Evolutionary conservation across 1,139 yeast species (phyloP), one percentile per base, ranked within the genome.

Genomic region (Blastobotrys buckinghamii): DNA sequence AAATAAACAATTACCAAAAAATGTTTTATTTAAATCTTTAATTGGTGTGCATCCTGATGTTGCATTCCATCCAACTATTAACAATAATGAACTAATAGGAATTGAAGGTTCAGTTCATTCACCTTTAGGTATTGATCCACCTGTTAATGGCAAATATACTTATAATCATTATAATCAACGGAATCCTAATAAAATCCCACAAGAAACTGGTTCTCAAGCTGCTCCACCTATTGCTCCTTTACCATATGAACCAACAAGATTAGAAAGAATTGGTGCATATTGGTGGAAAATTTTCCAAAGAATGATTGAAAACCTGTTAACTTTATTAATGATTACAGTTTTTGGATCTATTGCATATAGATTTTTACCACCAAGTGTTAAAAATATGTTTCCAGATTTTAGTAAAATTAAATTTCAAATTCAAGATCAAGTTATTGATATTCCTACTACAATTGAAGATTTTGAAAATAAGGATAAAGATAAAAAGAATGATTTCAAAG

Each of bases 271-370:
- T 48, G 29, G n/a, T 40, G 49, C 26, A 43, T 50, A 16, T 51
- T 51, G 62, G 56, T 51, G 57, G 47, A 55, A 55, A 27, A 50
- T 62, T 19, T 36, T 59, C 5, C 39, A 54, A 27, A 54, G 68
- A 49, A 64, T 78, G 22, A 54, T 76, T 36, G 84, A 80, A 59
- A 80, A 79, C 53, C 64, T 77, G 2, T 62, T 75, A 22, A 73
- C 78, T 16, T 64, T 78, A 33, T 44, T 72, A 16, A 59, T 73
- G 15, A 15, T 44, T 48, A 53, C 73, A 53, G 53, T 66, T 44
- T 54, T 68, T 39, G 10, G 15, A 16, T 38, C 68, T 45, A 49
- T 70, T 47, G 56, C 65, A 49, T 53, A 69, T 29, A 59, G 38
- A n/a, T 16, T 30, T n/a, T 35, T 42, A 39, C 68, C 75, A 55